A percentile compares a stretch with the other conserved stretches of the same genome.
phyloP scores from a whole-genome alignment of 495 filamentous ascomycete species.

The Daldinia bambusicola region DNA sequence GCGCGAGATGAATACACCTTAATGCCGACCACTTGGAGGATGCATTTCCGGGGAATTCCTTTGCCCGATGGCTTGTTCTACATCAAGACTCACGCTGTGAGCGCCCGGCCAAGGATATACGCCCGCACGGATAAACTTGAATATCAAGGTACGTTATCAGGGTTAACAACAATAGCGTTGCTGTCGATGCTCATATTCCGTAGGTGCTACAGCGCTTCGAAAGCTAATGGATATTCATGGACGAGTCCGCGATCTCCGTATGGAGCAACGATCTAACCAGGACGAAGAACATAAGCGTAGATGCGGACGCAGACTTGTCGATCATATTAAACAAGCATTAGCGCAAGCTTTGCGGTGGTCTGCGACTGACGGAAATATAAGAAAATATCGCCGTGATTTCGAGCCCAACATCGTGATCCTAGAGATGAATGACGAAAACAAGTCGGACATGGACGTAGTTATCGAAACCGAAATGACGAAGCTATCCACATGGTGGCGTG shows the following conservation, averaged over 20 bases:
- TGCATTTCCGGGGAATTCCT: constrained; percentile 48
- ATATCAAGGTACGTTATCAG: constrained; percentile 42
- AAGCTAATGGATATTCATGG: constrained; percentile 42
- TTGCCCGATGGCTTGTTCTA: constrained; percentile 46
- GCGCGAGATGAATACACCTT: constrained; percentile 42
- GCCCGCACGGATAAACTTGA: constrained; percentile 37
- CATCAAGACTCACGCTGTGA: constrained; percentile 25
- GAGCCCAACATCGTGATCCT: constrained; percentile 33
- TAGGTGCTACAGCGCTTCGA: constrained; percentile 42
- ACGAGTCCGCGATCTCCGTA: constrained; percentile 42
- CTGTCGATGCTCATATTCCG: constrained; percentile 16
- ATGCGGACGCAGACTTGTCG: constrained; percentile 21
- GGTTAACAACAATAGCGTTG: too few species aligned
- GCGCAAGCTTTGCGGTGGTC: constrained; percentile 38
- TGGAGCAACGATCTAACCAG: neutral
- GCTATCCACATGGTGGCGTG: constrained; percentile 36
- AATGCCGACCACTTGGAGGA: constrained; percentile 47
- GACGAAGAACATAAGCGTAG: neutral
- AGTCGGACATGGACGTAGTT: constrained; percentile 23
- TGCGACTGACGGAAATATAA: constrained; percentile 33
- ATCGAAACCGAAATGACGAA: constrained; percentile 36
- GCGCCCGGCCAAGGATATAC: constrained; percentile 43
- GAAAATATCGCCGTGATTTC: constrained; percentile 21
- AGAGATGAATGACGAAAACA: constrained; percentile 20
- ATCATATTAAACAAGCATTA: constrained; percentile 26